Conservation (phyloP, 2,329 filamentous ascomycete species). For the Alternaria consortialis region DNA sequence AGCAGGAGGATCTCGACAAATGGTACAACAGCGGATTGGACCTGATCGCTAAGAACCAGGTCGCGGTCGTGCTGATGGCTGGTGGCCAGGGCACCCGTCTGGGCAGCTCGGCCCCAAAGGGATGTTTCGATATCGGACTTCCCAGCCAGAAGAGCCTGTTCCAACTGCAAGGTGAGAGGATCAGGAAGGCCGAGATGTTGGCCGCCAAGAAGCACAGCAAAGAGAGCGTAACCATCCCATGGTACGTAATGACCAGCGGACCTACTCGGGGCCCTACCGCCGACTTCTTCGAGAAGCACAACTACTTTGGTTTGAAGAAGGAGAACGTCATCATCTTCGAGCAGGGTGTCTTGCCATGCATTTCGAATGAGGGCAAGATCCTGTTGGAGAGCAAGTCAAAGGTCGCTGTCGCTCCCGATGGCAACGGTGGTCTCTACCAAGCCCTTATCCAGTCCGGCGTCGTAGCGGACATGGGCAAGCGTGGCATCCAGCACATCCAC, state of each 20-base stretch:
- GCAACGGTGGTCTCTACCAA: constrained; percentile 96
- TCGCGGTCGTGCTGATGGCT: constrained; percentile 92
- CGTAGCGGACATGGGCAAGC: constrained; percentile 85
- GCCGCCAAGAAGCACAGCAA: constrained; percentile 74
- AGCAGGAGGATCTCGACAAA: constrained; percentile 75
- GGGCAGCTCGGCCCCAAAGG: constrained; percentile 94
- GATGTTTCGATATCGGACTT: constrained; percentile 95
- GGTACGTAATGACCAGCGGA: constrained; percentile 99
- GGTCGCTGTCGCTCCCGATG: constrained; percentile 93
- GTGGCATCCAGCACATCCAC: constrained; percentile 93
- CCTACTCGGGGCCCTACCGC: constrained; percentile 93
- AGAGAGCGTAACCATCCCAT: constrained; percentile 74
- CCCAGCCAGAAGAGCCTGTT: constrained; percentile 94
- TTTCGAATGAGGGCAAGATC: constrained; percentile 98
- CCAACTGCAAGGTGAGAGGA: constrained; percentile 96
- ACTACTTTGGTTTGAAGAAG: constrained; percentile 87
- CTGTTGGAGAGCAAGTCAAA: constrained; percentile 88
- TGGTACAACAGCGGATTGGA: constrained; percentile 81
- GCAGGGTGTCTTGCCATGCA: constrained; percentile 95
- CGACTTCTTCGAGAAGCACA: constrained; percentile 87
- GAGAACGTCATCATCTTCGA: constrained; percentile 93
- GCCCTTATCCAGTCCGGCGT: constrained; percentile 83
- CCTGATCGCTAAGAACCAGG: constrained; percentile 72
- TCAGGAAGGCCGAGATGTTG: constrained; percentile 83
- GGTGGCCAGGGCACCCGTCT: constrained; percentile 95